Percentiles rank a stretch among this genome's conserved stretches.
Conservation (phyloP, 768 basidiomycete genomes). For the Lyophyllum atratum region DNA sequence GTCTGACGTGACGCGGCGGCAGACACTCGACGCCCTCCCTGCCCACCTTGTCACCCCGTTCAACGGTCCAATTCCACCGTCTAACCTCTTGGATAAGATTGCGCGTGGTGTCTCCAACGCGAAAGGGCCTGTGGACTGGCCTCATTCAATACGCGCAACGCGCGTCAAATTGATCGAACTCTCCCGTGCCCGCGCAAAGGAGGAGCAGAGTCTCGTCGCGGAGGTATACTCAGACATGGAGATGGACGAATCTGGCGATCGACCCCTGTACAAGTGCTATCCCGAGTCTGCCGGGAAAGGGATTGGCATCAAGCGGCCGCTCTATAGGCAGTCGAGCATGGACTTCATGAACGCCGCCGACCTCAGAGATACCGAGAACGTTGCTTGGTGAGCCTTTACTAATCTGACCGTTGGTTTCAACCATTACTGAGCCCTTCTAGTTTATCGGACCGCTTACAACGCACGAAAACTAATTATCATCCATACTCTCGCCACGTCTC, state of each 20-base stretch:
- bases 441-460: slow-evolving; percentile 68
- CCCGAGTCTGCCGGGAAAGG: slow-evolving; percentile 29
- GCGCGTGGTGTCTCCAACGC: slow-evolving; percentile 75
- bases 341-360: slow-evolving; percentile 71
- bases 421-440: slow-evolving; percentile 33
- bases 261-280: slow-evolving; percentile 28
- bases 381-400: slow-evolving; percentile 55
- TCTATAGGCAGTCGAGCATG: slow-evolving; percentile 86
- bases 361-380: slow-evolving; percentile 51
- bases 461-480: slow-evolving; percentile 52
- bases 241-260: slow-evolving; percentile 34
- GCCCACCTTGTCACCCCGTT: slow-evolving; percentile 86
- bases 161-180: slow-evolving; percentile 82
- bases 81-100: slow-evolving; percentile 86
- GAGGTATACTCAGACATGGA: slow-evolving; percentile 51
- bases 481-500: slow-evolving; percentile 53
- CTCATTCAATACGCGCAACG: slow-evolving; percentile 79
- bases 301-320: slow-evolving; percentile 44
- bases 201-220: slow-evolving; percentile 43
- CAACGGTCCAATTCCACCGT: slow-evolving; percentile 80
- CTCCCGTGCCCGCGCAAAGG: slow-evolving; percentile 65
- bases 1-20: slow-evolving; percentile 2
- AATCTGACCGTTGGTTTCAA: slow-evolving; percentile 12
- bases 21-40: slow-evolving; percentile 86
- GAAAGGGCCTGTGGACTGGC: slow-evolving; percentile 80